Percentiles rank a stretch among this genome's conserved stretches.
Evolutionary conservation across 768 basidiomycete genomes (phyloP).

Genomic region (Phylloporus sp.): DNA sequence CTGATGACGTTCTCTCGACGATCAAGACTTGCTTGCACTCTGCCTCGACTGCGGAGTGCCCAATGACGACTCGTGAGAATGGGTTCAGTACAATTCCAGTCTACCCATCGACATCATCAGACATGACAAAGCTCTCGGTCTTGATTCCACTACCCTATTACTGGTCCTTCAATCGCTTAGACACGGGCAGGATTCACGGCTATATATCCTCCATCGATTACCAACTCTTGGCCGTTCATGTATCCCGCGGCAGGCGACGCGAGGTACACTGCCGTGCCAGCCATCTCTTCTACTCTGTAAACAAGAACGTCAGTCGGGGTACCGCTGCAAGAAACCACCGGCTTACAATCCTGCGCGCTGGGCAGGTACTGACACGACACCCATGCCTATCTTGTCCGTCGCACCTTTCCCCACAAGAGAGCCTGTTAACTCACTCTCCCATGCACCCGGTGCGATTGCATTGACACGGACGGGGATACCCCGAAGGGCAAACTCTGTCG

Average conservation of each 20-base stretch:
- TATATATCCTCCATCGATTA: constrained; percentile 71
- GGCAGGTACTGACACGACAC: constrained; percentile 58
- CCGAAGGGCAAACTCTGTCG: constrained; percentile 72
- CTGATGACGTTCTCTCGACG: too few relatives aligned
- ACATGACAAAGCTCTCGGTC: background rate
- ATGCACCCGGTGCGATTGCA: constrained; percentile 73
- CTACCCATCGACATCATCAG: background rate
- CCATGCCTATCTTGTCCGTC: constrained; percentile 54
- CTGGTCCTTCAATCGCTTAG: too few relatives aligned
- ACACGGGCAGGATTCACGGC: constrained; percentile 64
- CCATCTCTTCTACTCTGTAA: constrained; percentile 78
- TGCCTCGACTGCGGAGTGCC: too few relatives aligned
- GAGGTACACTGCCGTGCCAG: constrained; percentile 73
- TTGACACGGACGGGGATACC: constrained; percentile 67
- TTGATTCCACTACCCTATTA: background rate
- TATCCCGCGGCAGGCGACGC: constrained; percentile 71
- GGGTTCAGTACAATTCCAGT: background rate
- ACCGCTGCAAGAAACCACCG: background rate
- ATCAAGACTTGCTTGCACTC: too few relatives aligned
- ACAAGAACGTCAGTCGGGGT: too few relatives aligned
- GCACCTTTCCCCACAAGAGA: constrained; percentile 43
- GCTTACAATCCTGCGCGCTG: constrained; percentile 64
- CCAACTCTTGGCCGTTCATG: constrained; percentile 73
- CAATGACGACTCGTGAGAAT: too few relatives aligned
- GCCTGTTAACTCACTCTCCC: constrained; percentile 73